Percentiles rank a stretch among this genome's conserved stretches.
Evolutionary conservation across 306 rosid species (phyloP).

Genomic region (Inga oerstediana): DNA sequence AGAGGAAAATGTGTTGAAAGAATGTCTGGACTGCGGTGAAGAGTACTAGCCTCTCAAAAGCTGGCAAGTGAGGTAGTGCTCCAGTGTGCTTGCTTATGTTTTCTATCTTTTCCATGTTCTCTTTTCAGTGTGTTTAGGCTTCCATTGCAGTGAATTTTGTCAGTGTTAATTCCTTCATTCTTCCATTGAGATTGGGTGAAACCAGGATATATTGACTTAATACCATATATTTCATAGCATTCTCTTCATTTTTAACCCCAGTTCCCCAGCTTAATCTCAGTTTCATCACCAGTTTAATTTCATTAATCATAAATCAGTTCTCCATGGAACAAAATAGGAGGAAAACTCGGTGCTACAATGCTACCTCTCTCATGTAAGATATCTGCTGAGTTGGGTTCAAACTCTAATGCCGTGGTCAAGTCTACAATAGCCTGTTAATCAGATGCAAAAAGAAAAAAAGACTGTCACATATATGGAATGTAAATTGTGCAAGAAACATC

Average conservation of each 20-base stretch:
- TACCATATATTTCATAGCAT: background rate
- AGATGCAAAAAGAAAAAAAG: constrained; percentile 27
- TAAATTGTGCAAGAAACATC: constrained; percentile 30
- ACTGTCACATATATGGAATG: constrained; percentile 21
- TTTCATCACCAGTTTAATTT: background rate
- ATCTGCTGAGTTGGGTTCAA: constrained; percentile 79
- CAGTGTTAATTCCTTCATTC: background rate
- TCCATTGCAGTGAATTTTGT: background rate
- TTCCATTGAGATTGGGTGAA: background rate
- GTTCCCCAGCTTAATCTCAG: background rate
- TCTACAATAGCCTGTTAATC: constrained; percentile 83
- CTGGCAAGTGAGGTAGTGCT: background rate
- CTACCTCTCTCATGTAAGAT: constrained; percentile 94
- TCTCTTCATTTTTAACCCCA: background rate
- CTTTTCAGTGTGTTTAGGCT: background rate
- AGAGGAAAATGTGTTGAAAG: background rate
- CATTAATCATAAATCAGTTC: constrained; percentile 1
- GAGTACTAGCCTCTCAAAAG: background rate
- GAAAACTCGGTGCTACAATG: constrained; percentile 14
- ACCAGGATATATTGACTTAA: background rate
- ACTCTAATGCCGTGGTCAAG: constrained; percentile 83
- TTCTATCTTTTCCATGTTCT: background rate
- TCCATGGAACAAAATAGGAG: constrained; percentile 4
- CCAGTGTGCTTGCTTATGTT: background rate
- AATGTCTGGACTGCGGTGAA: background rate